A percentile compares a stretch with the other conserved stretches of the same genome.
phyloP scores from a whole-genome alignment of 331 rosid genomes.

The Pyrus hybrid region DNA sequence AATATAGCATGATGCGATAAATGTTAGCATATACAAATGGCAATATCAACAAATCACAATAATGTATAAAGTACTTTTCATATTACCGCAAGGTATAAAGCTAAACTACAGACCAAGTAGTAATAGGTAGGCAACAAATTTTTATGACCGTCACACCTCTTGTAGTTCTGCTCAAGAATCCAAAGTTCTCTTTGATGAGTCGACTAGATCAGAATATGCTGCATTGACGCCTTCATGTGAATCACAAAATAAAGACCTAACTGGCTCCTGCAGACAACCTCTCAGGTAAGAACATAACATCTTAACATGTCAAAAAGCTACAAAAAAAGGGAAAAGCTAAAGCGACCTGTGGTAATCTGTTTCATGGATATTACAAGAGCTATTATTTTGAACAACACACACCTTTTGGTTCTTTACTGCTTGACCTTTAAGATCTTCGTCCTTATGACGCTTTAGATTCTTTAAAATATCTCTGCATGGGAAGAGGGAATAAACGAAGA shows the following conservation, averaged over 20 bases:
- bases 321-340: too few species aligned
- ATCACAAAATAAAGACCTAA: constrained; percentile 50
- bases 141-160: constrained; percentile 37
- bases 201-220: constrained; percentile 57
- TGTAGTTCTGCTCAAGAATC: constrained; percentile 73
- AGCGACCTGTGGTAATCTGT: too few species aligned
- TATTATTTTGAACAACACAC: too few species aligned
- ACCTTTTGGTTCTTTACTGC: too few species aligned
- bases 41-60: neutral
- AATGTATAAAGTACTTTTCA: too few species aligned
- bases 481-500: too few species aligned
- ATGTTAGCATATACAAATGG: neutral
- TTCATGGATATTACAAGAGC: too few species aligned
- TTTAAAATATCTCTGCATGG: too few species aligned
- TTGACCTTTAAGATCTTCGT: too few species aligned
- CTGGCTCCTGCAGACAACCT: constrained; percentile 49
- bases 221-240: constrained; percentile 46
- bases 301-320: constrained; percentile 2
- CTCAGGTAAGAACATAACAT: constrained; percentile 8
- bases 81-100: neutral
- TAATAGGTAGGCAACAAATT: neutral
- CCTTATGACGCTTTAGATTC: too few species aligned
- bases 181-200: constrained; percentile 60
- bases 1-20: neutral
- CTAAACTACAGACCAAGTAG: neutral